Percentiles rank a stretch among this genome's conserved stretches.
phyloP scores from a whole-genome alignment of 1,284 basidiomycete genomes.

The Termitomyces sp. region DNA sequence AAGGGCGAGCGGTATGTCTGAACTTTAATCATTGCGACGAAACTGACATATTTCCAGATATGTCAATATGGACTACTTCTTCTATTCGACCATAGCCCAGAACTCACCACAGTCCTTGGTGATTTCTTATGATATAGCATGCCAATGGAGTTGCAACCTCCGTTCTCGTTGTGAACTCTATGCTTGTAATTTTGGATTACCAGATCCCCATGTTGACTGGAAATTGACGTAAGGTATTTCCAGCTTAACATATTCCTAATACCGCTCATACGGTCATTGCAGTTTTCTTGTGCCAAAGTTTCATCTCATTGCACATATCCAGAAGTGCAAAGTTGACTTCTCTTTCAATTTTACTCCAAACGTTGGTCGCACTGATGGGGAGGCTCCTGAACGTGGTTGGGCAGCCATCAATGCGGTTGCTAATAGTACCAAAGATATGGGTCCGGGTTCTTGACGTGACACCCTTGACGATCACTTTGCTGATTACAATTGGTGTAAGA shows the following conservation, averaged over 20 bases:
- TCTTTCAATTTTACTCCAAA: conserved; percentile 22
- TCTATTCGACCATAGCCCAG: neutral
- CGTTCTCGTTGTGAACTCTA: too few relatives aligned
- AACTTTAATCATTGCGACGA: neutral
- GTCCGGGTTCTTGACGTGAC: conserved; percentile 23
- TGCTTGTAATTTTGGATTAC: too few relatives aligned
- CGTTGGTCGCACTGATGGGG: conserved; percentile 23
- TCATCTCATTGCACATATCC: conserved; percentile 17
- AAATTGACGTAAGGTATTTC: too few relatives aligned
- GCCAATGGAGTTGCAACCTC: conserved; percentile 24
- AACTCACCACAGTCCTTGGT: conserved; percentile 8
- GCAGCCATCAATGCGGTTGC: too few relatives aligned
- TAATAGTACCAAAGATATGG: conserved; percentile 25
- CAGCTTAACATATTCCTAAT: too few relatives aligned
- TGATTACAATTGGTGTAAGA: conserved; percentile 13
- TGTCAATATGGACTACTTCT: neutral
- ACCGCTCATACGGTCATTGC: too few relatives aligned
- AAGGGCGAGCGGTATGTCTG: conserved; percentile 3
- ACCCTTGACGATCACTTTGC: conserved; percentile 25
- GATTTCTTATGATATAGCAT: conserved; percentile 30
- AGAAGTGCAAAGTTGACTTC: conserved; percentile 18
- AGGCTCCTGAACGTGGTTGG: too few relatives aligned
- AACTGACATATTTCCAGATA: neutral
- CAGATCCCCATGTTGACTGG: too few relatives aligned
- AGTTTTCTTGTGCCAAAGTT: conserved; percentile 12